Percentiles rank a stretch among this genome's conserved stretches.
phyloP scores from a whole-genome alignment of 345 rosid genomes.

The Abelmoschus esculentus region DNA sequence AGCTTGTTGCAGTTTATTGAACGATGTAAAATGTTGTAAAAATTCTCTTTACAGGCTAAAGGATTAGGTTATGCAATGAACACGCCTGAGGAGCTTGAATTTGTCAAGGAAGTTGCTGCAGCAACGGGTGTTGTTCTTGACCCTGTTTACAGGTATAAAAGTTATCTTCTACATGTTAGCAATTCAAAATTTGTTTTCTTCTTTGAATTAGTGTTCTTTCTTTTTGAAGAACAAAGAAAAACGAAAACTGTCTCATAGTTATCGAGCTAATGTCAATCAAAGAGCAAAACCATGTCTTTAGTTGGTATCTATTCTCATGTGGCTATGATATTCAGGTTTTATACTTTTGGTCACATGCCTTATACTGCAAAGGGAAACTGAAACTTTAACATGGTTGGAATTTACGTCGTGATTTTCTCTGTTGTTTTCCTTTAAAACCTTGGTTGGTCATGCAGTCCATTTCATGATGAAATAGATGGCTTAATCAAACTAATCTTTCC shows the following conservation, averaged over 20 bases:
- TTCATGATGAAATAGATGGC: background rate
- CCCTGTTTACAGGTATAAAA: slow-evolving; percentile 78
- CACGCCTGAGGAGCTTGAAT: slow-evolving; percentile 69
- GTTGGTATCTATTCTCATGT: background rate
- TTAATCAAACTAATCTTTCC: background rate
- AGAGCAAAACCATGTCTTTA: background rate
- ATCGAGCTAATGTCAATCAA: background rate
- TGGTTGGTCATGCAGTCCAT: background rate
- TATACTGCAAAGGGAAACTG: background rate
- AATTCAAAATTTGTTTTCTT: background rate
- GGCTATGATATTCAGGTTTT: background rate
- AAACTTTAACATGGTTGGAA: background rate
- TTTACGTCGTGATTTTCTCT: background rate
- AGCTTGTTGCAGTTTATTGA: background rate
- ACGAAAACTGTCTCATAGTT: background rate
- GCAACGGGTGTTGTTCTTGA: slow-evolving; percentile 78
- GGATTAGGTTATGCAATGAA: slow-evolving; percentile 83
- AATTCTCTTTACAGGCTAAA: slow-evolving; percentile 51
- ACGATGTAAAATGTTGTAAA: background rate
- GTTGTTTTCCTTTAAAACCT: no score
- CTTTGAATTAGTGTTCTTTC: background rate
- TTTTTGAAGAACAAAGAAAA: background rate
- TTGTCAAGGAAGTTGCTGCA: slow-evolving; percentile 66
- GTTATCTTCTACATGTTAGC: background rate
- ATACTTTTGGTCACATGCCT: background rate